These are phyloP conservation scores for Gracilaria vermiculophylla DNA, from an alignment of 23 red algal species.

Conservation along the genomic window DNA sequence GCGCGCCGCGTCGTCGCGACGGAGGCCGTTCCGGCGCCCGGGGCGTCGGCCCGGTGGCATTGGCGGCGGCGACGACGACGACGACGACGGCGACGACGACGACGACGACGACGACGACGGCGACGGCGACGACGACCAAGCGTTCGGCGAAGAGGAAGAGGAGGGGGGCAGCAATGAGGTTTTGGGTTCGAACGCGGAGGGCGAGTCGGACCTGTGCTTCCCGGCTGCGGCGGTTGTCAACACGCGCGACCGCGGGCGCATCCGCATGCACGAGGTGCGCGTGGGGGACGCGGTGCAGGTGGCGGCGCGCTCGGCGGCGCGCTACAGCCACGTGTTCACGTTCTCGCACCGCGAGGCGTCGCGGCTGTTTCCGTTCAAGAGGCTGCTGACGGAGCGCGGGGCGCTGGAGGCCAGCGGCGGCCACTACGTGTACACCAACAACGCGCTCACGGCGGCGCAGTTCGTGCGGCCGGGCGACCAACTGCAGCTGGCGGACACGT, in stretches of 20 bases:
- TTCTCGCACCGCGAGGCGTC: neutral
- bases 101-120: neutral
- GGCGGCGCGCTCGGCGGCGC: too few relatives aligned
- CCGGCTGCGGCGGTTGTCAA: constrained; percentile 54
- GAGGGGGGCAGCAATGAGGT: neutral
- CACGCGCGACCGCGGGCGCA: neutral
- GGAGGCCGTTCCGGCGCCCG: neutral
- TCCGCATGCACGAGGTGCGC: neutral
- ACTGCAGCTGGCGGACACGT: neutral
- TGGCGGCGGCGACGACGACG: constrained; percentile 2
- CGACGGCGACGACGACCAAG: neutral
- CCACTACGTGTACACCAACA: constrained; percentile 33
- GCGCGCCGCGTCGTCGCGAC: neutral
- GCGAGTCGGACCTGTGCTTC: constrained; percentile 57
- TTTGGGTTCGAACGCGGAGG: neutral
- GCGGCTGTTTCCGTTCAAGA: neutral
- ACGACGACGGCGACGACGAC: neutral
- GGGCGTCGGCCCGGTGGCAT: neutral
- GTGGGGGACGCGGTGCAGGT: too few relatives aligned
- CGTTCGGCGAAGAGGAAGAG: neutral
- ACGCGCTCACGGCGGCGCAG: neutral
- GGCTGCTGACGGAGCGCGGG: neutral
- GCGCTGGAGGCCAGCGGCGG: neutral
- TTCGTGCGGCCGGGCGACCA: constrained; percentile 21
- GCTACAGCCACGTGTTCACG: constrained; percentile 6